phyloP scores from a whole-genome alignment of 1,284 basidiomycete species.

The Coniophora puteana region DNA sequence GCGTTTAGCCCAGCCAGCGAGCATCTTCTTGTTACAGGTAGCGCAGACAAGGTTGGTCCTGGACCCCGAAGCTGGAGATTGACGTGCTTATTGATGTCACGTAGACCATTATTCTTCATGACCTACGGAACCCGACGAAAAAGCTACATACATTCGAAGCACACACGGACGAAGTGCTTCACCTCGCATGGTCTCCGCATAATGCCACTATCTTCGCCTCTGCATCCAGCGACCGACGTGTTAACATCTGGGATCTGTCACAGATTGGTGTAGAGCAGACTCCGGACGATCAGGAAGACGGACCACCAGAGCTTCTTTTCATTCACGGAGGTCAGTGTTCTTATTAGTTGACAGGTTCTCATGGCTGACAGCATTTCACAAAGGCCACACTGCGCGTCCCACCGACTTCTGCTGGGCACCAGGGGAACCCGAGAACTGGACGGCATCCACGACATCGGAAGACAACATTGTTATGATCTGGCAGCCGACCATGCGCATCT shows the following conservation, averaged over 20 bases:
- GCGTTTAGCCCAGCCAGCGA: conserved; percentile 86
- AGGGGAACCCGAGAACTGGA: conserved; percentile 73
- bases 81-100: conserved; percentile 3
- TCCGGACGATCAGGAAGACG: conserved; percentile 97
- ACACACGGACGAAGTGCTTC: conserved; percentile 94
- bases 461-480: conserved; percentile 88
- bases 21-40: conserved; percentile 89
- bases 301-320: conserved; percentile 91
- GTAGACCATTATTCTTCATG: conserved; percentile 90
- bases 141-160: conserved; percentile 91
- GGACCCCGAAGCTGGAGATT: background rate
- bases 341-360: conserved; percentile 1
- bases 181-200: conserved; percentile 94
- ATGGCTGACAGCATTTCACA: conserved; percentile 3
- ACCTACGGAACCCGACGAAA: conserved; percentile 78
- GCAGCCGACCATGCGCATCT: conserved; percentile 85
- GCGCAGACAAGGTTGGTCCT: conserved; percentile 78
- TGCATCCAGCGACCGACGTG: conserved; percentile 87
- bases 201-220: conserved; percentile 90
- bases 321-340: conserved; percentile 75
- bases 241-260: conserved; percentile 95
- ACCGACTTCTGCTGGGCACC: conserved; percentile 87
- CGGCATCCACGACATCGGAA: conserved; percentile 73
- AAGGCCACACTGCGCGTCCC: conserved; percentile 77
- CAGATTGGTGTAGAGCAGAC: conserved; percentile 95